Percentiles rank a stretch among this genome's conserved stretches.
Evolutionary conservation across 108 stramenopile genomes (phyloP).

Genomic region (Nitzschia sp.): DNA sequence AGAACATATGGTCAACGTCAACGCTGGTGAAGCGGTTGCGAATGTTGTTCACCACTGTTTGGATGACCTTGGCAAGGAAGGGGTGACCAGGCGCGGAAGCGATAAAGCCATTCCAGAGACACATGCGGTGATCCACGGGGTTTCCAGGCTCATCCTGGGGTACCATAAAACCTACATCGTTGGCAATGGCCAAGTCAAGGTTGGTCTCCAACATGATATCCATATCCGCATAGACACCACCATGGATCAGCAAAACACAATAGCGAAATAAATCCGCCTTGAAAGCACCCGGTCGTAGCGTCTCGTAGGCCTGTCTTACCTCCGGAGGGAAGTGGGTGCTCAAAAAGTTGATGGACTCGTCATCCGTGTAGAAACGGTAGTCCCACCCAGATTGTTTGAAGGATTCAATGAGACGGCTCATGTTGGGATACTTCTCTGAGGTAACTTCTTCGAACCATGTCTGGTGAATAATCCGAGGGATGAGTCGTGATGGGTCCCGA

Average conservation of each 20-base stretch:
- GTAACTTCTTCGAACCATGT: slow-evolving; percentile 62
- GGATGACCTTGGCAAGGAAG: slow-evolving; percentile 72
- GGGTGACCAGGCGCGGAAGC: slow-evolving; percentile 83
- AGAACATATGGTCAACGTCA: slow-evolving; percentile 69
- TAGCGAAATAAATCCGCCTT: slow-evolving; percentile 87
- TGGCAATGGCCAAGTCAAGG: slow-evolving; percentile 67
- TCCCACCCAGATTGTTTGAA: slow-evolving; percentile 77
- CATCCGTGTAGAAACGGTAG: slow-evolving; percentile 74
- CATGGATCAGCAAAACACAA: slow-evolving; percentile 76
- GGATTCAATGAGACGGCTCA: slow-evolving; percentile 72
- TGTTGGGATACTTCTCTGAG: slow-evolving; percentile 51
- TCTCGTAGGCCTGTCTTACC: slow-evolving; percentile 68
- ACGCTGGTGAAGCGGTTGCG: slow-evolving; percentile 81
- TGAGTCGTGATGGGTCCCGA: slow-evolving; percentile 59
- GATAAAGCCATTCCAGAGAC: slow-evolving; percentile 88
- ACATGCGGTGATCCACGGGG: slow-evolving; percentile 58
- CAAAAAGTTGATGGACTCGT: slow-evolving; percentile 53
- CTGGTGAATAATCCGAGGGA: slow-evolving; percentile 82
- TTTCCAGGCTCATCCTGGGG: slow-evolving; percentile 74
- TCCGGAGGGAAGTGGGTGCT: slow-evolving; percentile 69
- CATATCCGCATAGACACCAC: slow-evolving; percentile 85
- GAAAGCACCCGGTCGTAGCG: slow-evolving; percentile 69
- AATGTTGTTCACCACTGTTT: slow-evolving; percentile 83
- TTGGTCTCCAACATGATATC: slow-evolving; percentile 80
- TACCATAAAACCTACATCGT: slow-evolving; percentile 80